A percentile compares a stretch with the other conserved stretches of the same genome.
Conservation (phyloP, 768 basidiomycete genomes). For the Strobilomyces confusus region DNA sequence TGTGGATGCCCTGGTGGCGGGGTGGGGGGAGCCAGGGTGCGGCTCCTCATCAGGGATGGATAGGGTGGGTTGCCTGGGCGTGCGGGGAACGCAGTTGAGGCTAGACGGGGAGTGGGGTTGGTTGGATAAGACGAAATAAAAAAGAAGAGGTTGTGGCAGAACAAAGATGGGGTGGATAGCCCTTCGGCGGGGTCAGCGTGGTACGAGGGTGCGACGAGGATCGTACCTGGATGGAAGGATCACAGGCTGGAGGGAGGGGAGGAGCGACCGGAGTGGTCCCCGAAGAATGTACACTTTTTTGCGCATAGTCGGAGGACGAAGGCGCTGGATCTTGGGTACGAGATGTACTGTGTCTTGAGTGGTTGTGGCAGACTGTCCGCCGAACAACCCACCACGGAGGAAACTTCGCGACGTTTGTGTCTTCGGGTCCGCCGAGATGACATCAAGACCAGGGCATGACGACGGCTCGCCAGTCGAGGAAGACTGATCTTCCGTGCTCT, state of each 20-base stretch:
- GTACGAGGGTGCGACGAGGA: not conserved
- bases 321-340: too few relatives aligned
- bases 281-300: too few relatives aligned
- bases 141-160: conserved; percentile 16
- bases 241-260: conserved; percentile 14
- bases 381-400: not conserved
- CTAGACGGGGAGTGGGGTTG: conserved; percentile 13
- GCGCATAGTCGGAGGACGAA: too few relatives aligned
- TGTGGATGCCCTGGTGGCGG: conserved; percentile 13
- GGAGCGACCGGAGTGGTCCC: too few relatives aligned
- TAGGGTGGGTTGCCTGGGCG: conserved; percentile 17
- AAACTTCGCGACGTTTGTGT: not conserved
- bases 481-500: not conserved
- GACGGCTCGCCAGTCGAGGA: not conserved
- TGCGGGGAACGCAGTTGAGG: conserved; percentile 16
- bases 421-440: too few relatives aligned
- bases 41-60: conserved; percentile 14
- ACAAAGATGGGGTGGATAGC: conserved; percentile 6
- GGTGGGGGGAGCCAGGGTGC: conserved; percentile 6
- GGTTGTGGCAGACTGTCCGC: not conserved
- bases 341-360: not conserved
- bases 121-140: conserved; percentile 25
- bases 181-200: not conserved
- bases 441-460: not conserved
- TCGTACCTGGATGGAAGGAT: conserved; percentile 13